A percentile compares a stretch with the other conserved stretches of the same genome.
Conservation (phyloP, 805 yeast genomes). For the Candida vartiovaarae region DNA sequence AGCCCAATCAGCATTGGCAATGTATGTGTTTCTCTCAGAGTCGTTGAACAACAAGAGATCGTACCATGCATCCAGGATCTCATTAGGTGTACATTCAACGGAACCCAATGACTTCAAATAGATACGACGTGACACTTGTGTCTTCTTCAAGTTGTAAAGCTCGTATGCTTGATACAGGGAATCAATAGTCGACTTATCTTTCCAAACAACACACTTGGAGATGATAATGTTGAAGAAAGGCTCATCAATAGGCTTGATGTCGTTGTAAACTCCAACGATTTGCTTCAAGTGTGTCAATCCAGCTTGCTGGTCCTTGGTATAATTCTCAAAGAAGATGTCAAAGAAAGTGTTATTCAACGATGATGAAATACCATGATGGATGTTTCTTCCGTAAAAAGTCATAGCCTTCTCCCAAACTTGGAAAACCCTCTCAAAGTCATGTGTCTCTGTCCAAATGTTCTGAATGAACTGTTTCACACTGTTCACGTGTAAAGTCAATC, state of each 20-base stretch:
- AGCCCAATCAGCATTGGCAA: conserved; percentile 83
- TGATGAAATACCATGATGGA: conserved; percentile 63
- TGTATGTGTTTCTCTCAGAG: conserved; percentile 46
- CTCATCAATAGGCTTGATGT: conserved; percentile 59
- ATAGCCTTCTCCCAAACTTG: conserved; percentile 59
- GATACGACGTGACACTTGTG: conserved; percentile 68
- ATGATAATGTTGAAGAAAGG: conserved; percentile 75
- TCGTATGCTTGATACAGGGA: conserved; percentile 56
- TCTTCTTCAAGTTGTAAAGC: conserved; percentile 47
- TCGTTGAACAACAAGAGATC: conserved; percentile 44
- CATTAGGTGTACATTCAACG: conserved; percentile 41
- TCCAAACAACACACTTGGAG: conserved; percentile 62
- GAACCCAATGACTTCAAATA: conserved; percentile 66
- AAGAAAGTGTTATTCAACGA: conserved; percentile 65
- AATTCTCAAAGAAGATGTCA: conserved; percentile 56
- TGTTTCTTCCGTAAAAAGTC: conserved; percentile 48
- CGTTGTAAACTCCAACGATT: conserved; percentile 48
- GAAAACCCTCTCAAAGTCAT: conserved; percentile 50
- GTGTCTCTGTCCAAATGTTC: conserved; percentile 51
- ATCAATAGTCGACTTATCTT: conserved; percentile 55
- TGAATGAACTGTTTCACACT: conserved; percentile 57
- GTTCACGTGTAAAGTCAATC: conserved; percentile 64
- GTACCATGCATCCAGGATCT: conserved; percentile 53
- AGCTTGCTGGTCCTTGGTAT: conserved; percentile 39
- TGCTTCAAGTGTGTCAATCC: conserved; percentile 53